Evolutionary conservation across 2,329 filamentous ascomycete genomes (phyloP).

Genomic region (Colletotrichum abscissum): DNA sequence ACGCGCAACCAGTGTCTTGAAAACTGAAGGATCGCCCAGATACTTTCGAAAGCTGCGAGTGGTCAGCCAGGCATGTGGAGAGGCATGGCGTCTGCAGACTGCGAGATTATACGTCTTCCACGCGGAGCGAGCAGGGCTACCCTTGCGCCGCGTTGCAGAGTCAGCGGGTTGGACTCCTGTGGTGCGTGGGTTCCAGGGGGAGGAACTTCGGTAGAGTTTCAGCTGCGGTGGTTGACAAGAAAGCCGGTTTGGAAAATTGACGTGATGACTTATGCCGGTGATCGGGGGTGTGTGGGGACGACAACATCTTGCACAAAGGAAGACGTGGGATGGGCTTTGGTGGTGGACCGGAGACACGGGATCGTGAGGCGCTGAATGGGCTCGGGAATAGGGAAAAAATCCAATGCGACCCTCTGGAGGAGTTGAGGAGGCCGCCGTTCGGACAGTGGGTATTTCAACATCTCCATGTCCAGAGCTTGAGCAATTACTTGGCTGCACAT

Average conservation of each 20-base stretch:
- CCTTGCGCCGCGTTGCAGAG: slow-evolving; percentile 17
- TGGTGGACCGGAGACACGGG: background rate
- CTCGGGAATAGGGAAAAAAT: background rate
- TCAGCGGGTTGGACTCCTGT: background rate
- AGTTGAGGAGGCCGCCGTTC: too few relatives aligned
- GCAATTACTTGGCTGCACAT: too few relatives aligned
- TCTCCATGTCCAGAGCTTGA: too few relatives aligned
- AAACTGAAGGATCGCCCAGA: background rate
- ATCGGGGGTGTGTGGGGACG: slow-evolving; percentile 1
- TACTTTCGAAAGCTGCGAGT: background rate
- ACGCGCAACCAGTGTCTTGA: background rate
- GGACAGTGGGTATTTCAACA: too few relatives aligned
- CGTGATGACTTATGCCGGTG: slow-evolving; percentile 13
- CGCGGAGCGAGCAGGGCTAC: background rate
- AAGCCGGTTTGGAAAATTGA: slow-evolving; percentile 32
- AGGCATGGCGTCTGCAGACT: background rate
- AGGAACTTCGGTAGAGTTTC: slow-evolving; percentile 23
- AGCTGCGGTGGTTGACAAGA: slow-evolving; percentile 26
- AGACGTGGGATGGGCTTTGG: background rate
- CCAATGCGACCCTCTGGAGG: too few relatives aligned
- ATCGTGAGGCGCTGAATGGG: background rate
- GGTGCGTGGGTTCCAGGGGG: background rate
- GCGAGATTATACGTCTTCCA: background rate
- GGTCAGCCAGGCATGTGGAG: background rate
- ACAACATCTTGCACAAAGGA: too few relatives aligned